Conservation (phyloP, 805 yeast species). For the Lipomyces sp. region DNA sequence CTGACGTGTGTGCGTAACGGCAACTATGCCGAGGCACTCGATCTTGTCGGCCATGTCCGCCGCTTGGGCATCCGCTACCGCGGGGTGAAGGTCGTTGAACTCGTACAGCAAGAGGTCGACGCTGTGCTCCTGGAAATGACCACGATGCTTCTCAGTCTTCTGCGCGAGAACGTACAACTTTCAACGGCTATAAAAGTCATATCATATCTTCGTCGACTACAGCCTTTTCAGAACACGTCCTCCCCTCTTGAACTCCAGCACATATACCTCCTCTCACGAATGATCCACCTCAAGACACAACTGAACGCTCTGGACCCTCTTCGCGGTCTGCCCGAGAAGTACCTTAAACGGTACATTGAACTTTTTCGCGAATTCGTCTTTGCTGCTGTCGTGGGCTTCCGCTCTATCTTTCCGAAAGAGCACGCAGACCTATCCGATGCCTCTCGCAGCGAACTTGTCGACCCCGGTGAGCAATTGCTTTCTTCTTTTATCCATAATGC, state of each 20-base stretch:
- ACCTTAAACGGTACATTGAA: constrained; percentile 75
- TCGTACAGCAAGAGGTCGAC: constrained; percentile 54
- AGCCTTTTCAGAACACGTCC: constrained; percentile 35
- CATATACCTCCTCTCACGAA: constrained; percentile 65
- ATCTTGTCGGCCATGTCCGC: constrained; percentile 69
- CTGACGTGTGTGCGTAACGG: constrained; percentile 82
- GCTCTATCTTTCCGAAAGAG: constrained; percentile 55
- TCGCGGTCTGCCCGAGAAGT: constrained; percentile 54
- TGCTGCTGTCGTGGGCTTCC: constrained; percentile 64
- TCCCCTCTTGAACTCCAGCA: constrained; percentile 45
- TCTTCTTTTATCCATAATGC: constrained; percentile 35
- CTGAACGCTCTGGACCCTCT: constrained; percentile 56
- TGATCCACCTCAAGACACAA: constrained; percentile 62
- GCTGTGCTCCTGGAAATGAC: constrained; percentile 58
- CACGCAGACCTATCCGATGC: constrained; percentile 24
- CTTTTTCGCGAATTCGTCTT: constrained; percentile 79
- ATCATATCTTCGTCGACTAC: constrained; percentile 66
- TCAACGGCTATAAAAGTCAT: constrained; percentile 75
- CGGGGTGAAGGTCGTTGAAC: constrained; percentile 49
- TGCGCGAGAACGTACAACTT: constrained; percentile 74
- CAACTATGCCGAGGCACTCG: constrained; percentile 84
- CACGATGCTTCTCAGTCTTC: constrained; percentile 60
- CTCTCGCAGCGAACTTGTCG: neutral
- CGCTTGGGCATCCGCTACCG: constrained; percentile 70
- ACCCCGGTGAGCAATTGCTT: constrained; percentile 20